These are phyloP conservation scores for Flaveria bidentis DNA, from an alignment of 129 eudicot species.

Conservation along the genomic window DNA sequence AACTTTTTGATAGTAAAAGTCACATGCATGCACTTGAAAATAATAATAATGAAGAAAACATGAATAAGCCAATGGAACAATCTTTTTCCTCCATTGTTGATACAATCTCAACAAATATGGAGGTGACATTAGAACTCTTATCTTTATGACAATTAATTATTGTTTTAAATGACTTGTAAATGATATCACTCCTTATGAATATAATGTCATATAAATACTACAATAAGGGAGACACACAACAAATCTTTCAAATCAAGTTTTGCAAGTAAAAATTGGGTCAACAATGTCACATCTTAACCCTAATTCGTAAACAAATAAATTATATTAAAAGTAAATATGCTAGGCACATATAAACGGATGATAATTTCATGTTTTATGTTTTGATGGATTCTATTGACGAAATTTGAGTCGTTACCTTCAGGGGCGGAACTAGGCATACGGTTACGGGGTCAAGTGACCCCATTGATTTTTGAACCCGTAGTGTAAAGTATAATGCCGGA, in stretches of 20 bases:
- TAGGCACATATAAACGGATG: not conserved
- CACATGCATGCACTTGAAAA: not conserved
- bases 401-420: not conserved
- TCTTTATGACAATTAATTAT: too few relatives aligned
- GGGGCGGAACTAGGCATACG: too few relatives aligned
- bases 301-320: constrained; percentile 20
- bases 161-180: not conserved
- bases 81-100: not conserved
- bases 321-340: not conserved
- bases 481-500: too few relatives aligned
- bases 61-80: not conserved
- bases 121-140: too few relatives aligned
- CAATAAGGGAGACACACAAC: constrained; percentile 7
- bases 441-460: too few relatives aligned
- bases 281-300: constrained; percentile 16
- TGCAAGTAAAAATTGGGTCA: not conserved
- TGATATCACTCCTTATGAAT: not conserved
- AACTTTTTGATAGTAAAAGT: not conserved
- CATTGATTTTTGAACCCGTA: too few relatives aligned
- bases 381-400: not conserved
- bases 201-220: not conserved
- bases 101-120: not conserved
- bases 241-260: not conserved
- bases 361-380: not conserved
- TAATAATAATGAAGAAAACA: not conserved